Base-by-base conservation (phyloP, 2,329 filamentous ascomycete species). In the Ascochyta koolunga region DNA sequence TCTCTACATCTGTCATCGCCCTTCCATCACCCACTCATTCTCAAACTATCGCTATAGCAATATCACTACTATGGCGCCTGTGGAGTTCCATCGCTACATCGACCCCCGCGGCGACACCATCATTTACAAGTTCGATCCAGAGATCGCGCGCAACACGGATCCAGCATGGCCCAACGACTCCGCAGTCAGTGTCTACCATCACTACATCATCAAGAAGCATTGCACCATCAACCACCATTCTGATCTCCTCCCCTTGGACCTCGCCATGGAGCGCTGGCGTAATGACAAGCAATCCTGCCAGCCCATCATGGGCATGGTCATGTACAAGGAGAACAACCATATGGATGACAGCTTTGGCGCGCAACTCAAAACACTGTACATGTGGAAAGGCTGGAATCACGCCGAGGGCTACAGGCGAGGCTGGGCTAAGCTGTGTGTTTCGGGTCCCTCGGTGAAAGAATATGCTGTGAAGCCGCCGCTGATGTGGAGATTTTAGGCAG, bases 111-210 rank as follows among this genome's bases (percentile, higher is more conserved):
- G 52, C 21, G 43, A 60, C 35, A 60, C 45, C 5, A 56, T 64
- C 15, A 56, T 60, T 25, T 59, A 51, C 50, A 60, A 62, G 24
- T 64, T 65, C 52, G 56, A 64, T 32, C 51, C 54, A 1, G 35
- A 44, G 2, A 22, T 58, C 22, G 48, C 60, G 33, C 45, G 53
- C 39, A 39, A 42, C 10, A 42, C 51, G 0, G 25, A 50, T 18
- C 41, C 41, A 7, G 40, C 9, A 7, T 51, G 37, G 36, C 53
- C 46, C 16, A 46, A 33, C 38, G 56, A 59, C 24, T 51, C 52
- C 5, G 49, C 60, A 5, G 27, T 61, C 29, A 52, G 36, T 19
- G 41, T 63, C 4, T 60, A 39, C 49, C 59, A 57, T 29, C 48
- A 58, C 19, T 61, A 56, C 52, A 33, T 29, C 19, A 33, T 54